Evolutionary conservation across 2,329 filamentous ascomycete species (phyloP), one percentile per base, ranked within the genome.

Genomic region (Colletotrichum tofieldiae): DNA sequence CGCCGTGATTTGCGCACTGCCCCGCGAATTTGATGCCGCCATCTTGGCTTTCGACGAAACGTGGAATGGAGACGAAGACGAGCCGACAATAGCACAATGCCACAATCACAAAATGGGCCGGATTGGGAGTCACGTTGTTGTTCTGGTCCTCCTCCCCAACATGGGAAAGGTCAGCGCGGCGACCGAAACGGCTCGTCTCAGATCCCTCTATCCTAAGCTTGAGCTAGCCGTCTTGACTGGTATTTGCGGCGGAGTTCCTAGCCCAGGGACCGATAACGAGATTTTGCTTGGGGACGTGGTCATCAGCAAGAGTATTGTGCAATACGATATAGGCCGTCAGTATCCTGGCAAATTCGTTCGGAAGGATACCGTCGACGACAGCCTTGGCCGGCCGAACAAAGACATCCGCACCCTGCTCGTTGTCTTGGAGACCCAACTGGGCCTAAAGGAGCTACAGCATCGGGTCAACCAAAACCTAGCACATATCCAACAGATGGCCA

Each of bases 1-100:
- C 51, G 80, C 79, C 14, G 77, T 83, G 23, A 78, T 83, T 47
- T 84, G 82, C 68, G 81, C 82, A 5, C 72, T 83, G 18, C 68
- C 75, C 23, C 68, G 75, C 16, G 81, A 84, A 68, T 76, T 75
- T 26, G 76, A 79, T 41, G 81, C 80, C 29, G 77, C 80, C 16
- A 32, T 70, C 12, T 63, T 73, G 9, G 55, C 77, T 4, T 75
- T 82, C 23, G 80, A 83, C 61, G 65, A 79, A 26, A 58, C 75
- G n/a, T 82, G 76, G 76, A 74, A 78, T 23, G 72, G 77, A 6
- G 68, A 74, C 29, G 64, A 41, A 1, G 75, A 77, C 47, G 18
- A 32, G 49, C n/a, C 14, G 1, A 11, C 26, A 16, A 26, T 35
- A 62, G 37, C 20, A 9, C 0, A 81, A 80, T 47, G 65, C 14